Conservation (phyloP, 306 rosid species). For the Rosa persica region DNA sequence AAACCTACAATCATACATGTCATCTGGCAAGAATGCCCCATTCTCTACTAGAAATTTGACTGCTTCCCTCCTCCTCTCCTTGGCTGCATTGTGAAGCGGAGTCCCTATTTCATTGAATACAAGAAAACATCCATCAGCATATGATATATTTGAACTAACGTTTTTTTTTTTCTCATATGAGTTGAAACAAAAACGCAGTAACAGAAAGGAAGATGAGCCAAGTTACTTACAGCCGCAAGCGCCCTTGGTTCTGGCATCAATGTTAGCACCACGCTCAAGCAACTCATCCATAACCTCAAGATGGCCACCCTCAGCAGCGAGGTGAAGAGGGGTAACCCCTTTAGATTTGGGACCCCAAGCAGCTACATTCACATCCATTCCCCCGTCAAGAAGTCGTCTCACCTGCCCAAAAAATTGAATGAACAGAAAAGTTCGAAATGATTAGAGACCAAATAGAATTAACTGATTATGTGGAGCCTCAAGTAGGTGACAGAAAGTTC, state of each 20-base stretch:
- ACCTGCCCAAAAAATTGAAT: constrained; percentile 46
- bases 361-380: constrained; percentile 83
- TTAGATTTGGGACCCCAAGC: constrained; percentile 92
- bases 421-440: background rate
- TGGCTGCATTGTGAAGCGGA: constrained; percentile 93
- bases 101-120: constrained; percentile 60
- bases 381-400: constrained; percentile 71
- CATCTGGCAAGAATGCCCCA: constrained; percentile 91
- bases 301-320: constrained; percentile 98
- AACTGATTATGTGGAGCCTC: background rate
- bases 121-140: background rate
- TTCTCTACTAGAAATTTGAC: constrained; percentile 84
- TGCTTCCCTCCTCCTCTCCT: constrained; percentile 82
- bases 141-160: background rate
- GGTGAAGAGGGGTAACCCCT: constrained; percentile 95
- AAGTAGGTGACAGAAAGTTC: background rate
- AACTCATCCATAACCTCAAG: constrained; percentile 86
- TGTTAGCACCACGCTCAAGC: constrained; percentile 93
- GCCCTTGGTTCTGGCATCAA: constrained; percentile 94
- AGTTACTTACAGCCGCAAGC: constrained; percentile 86
- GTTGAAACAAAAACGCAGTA: background rate
- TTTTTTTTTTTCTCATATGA: constrained; percentile 1
- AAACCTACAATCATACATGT: constrained; percentile 80
- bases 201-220: background rate
- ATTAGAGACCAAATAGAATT: background rate